Evolutionary conservation across 352 stramenopile species (phyloP).

Genomic region (Thraustochytrium sp.): DNA sequence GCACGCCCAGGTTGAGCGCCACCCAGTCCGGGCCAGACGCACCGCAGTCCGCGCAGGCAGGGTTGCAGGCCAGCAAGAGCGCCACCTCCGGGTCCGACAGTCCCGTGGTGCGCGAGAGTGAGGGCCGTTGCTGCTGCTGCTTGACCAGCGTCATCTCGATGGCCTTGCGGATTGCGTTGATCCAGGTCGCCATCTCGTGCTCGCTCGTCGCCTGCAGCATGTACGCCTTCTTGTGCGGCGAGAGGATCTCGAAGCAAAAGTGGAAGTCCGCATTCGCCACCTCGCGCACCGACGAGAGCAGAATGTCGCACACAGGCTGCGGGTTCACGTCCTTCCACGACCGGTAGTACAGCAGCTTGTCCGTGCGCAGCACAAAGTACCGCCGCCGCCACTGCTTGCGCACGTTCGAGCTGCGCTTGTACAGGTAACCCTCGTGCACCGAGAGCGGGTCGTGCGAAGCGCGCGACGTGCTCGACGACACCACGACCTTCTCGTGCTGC

Average conservation of each 20-base stretch:
- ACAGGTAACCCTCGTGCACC: slow-evolving; percentile 43
- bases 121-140: slow-evolving; percentile 30
- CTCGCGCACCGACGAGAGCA: slow-evolving; percentile 37
- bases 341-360: slow-evolving; percentile 40
- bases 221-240: slow-evolving; percentile 41
- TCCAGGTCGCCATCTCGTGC: slow-evolving; percentile 44
- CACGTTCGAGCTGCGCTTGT: slow-evolving; percentile 28
- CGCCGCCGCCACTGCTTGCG: slow-evolving; percentile 37
- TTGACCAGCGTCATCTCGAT: slow-evolving; percentile 30
- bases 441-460: slow-evolving; percentile 4
- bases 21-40: slow-evolving; percentile 60
- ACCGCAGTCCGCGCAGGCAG: slow-evolving; percentile 36
- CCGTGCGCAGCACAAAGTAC: slow-evolving; percentile 28
- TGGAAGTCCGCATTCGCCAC: neutral
- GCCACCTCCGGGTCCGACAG: slow-evolving; percentile 11
- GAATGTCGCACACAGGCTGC: slow-evolving; percentile 31
- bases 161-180: slow-evolving; percentile 3
- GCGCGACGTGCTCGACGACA: neutral
- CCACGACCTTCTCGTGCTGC: slow-evolving; percentile 10
- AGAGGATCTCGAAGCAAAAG: slow-evolving; percentile 45
- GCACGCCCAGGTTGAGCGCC: slow-evolving; percentile 82
- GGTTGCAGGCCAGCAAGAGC: slow-evolving; percentile 15
- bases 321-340: slow-evolving; percentile 32
- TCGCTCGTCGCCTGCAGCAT: slow-evolving; percentile 34
- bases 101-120: neutral